Percentiles rank a stretch among this genome's conserved stretches.
Conservation (phyloP, 2,329 filamentous ascomycete genomes). For the Cladosporium sphaerospermum region DNA sequence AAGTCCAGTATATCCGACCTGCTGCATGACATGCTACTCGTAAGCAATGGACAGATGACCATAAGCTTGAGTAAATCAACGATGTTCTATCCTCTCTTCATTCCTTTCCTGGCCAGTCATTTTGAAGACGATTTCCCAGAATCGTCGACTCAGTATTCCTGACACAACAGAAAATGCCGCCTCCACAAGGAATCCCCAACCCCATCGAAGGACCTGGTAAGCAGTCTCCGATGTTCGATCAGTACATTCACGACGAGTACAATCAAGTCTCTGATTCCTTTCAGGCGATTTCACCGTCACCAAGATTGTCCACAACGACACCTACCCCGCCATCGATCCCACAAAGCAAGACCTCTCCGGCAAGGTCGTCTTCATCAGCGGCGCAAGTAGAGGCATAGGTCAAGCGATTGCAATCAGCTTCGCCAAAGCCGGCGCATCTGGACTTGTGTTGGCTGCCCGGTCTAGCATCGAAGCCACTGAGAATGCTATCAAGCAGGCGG, state of each 20-base stretch:
- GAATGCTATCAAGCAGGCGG: conserved; percentile 31
- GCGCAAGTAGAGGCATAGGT: conserved; percentile 36
- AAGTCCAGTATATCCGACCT: too few relatives aligned
- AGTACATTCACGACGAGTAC: background rate
- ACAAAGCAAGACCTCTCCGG: conserved; percentile 34
- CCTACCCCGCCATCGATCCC: conserved; percentile 27
- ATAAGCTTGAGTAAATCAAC: too few relatives aligned
- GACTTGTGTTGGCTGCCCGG: conserved; percentile 50
- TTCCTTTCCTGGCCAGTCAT: background rate
- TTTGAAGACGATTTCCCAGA: background rate
- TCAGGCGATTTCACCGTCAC: conserved; percentile 12
- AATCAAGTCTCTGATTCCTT: background rate
- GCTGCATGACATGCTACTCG: too few relatives aligned
- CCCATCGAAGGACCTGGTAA: conserved; percentile 18
- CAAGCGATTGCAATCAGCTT: conserved; percentile 49
- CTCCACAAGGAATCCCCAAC: conserved; percentile 17
- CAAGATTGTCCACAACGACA: conserved; percentile 14
- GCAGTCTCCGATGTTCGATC: background rate
- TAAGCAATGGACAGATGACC: too few relatives aligned
- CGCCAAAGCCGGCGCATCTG: conserved; percentile 47
- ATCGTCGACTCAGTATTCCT: background rate
- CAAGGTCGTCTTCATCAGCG: conserved; percentile 48
- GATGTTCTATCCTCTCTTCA: too few relatives aligned
- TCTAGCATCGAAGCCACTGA: conserved; percentile 37
- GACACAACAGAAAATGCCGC: conserved; percentile 12